Evolutionary conservation across 192 early-diverging fungal genomes (phyloP), one percentile per base, ranked within the genome.

Genomic region (Coemansia sp.): DNA sequence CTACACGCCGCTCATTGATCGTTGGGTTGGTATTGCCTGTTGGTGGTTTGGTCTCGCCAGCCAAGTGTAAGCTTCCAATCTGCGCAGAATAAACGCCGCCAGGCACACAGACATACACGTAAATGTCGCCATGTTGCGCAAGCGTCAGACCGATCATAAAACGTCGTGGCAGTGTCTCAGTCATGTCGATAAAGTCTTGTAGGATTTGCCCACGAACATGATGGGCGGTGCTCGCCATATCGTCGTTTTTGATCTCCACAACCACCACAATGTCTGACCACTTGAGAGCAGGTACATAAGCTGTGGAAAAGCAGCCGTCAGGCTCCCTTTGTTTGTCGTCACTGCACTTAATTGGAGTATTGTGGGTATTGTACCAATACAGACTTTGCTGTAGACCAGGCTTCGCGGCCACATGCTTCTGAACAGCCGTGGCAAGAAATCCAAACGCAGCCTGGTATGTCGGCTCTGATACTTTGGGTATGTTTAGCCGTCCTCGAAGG

Each of bases 381-480:
- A 58, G 29, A 0, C 37, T 12, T 9, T 19, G 29, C 22, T 22
- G 15, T 2, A 1, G 1, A 3, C 15, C 38, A 7, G 29, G 2
- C 24, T 24, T 15, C 10, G 12, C 32, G 0, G 8, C 8, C 8
- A 17, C 1, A 3, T 27, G 14, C 6, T 14, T 41, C 3, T 58
- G 41, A 43, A 43, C 56, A 17, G 56, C 19, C 23, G 0, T 22
- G 21, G 56, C 56, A n/a, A 58, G 56, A 6, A 2, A 5, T 4
- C 37, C 37, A 37, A 58, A 58, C 19, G 56, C 56, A n/a, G 56
- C 5, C 56, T 58, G 56, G 22, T 58, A 58, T 19, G 56, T 58
- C 35, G 19, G 22, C 25, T 58, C 56, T 9, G 29, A 39, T 10
- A 58, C 56, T 6, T 27, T 58, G 21, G 1, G 5, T 7, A 4